Evolutionary conservation across 2,329 filamentous ascomycete genomes (phyloP).

Genomic region (Trichoderma koningiopsis): DNA sequence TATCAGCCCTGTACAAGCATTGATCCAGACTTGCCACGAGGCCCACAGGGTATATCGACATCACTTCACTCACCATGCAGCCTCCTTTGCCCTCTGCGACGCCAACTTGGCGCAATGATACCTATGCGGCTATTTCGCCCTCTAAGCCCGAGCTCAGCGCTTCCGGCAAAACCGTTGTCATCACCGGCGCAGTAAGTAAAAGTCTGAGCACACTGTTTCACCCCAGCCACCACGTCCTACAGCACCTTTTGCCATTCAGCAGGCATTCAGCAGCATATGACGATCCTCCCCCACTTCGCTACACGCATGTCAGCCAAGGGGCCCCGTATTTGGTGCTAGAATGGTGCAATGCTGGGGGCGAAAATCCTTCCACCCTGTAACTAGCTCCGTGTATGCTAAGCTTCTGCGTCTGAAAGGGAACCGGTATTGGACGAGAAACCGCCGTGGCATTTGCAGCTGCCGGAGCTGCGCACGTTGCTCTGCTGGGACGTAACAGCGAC

Average conservation of each 20-base stretch:
- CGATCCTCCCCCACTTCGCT: neutral
- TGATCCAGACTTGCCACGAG: neutral
- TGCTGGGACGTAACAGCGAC: constrained; percentile 11
- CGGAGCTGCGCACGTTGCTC: constrained; percentile 14
- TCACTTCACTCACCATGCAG: neutral
- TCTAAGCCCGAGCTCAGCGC: constrained; percentile 12
- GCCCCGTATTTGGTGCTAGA: neutral
- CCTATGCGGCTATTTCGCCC: constrained; percentile 15
- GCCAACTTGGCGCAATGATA: constrained; percentile 19
- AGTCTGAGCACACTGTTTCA: neutral
- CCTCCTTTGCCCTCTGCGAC: constrained; percentile 17
- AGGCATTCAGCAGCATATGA: neutral
- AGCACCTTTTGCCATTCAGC: neutral
- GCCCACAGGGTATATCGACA: neutral
- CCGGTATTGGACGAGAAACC: constrained; percentile 20
- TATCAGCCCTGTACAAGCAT: neutral
- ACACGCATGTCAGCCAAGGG: neutral
- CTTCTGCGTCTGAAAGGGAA: neutral
- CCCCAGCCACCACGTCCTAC: neutral
- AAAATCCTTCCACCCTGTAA: neutral
- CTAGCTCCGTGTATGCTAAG: neutral
- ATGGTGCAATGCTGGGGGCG: neutral
- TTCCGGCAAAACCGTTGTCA: constrained; percentile 13
- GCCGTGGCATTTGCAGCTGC: constrained; percentile 20
- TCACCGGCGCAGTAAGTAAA: constrained; percentile 17